Evolutionary conservation across 306 rosid species (phyloP).

Genomic region (Trifolium repens): DNA sequence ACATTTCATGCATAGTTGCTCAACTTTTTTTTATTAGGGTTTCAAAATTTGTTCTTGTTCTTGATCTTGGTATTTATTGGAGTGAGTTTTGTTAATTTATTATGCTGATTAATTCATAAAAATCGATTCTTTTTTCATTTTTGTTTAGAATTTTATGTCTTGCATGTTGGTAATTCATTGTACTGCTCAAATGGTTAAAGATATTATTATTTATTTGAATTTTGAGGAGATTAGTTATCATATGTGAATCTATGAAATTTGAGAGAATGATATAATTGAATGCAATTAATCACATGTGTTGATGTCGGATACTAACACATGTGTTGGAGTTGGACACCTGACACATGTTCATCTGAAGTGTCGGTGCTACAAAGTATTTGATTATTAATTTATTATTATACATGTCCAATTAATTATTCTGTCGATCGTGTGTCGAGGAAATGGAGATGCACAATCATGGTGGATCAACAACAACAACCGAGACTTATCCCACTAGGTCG

Average conservation of each 20-base stretch:
- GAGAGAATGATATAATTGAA: too few species aligned
- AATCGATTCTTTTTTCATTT: background rate
- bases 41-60: constrained; percentile 10
- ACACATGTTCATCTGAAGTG: background rate
- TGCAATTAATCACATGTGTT: too few species aligned
- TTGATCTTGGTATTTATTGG: constrained; percentile 1
- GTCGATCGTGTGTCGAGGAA: background rate
- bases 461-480: background rate
- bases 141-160: background rate
- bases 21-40: constrained; percentile 41
- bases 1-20: background rate
- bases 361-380: background rate
- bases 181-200: constrained; percentile 7
- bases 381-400: background rate
- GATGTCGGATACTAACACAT: too few species aligned
- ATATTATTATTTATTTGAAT: background rate
- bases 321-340: too few species aligned
- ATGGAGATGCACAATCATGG: constrained; percentile 17
- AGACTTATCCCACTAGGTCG: background rate
- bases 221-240: too few species aligned
- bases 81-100: constrained; percentile 28
- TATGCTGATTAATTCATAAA: constrained; percentile 11
- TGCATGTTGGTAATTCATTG: background rate
- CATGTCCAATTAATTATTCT: background rate
- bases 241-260: too few species aligned